Evolutionary conservation across 768 basidiomycete genomes (phyloP).

Genomic region (Tricholoma sp.): DNA sequence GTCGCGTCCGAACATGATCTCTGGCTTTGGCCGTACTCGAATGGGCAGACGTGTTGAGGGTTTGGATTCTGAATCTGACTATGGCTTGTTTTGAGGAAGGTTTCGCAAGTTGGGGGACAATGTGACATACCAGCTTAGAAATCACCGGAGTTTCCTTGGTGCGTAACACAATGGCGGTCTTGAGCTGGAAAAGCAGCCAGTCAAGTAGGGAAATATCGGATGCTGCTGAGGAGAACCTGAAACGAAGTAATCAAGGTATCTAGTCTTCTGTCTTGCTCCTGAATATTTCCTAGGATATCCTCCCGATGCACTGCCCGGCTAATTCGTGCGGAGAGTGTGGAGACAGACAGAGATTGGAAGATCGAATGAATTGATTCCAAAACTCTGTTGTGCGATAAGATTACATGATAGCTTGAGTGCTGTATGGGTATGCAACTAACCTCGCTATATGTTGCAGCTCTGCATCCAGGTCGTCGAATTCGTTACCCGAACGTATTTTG

Average conservation of each 20-base stretch:
- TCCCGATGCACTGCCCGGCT: conserved; percentile 16
- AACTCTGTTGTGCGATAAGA: conserved; percentile 11
- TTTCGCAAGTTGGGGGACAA: no score
- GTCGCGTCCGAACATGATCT: conserved; percentile 20
- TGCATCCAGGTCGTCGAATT: conserved; percentile 13
- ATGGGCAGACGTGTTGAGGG: neutral
- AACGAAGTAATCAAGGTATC: conserved; percentile 24
- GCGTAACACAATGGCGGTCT: conserved; percentile 11
- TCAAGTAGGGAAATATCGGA: neutral
- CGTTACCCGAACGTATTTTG: conserved; percentile 3
- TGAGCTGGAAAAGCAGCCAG: conserved; percentile 4
- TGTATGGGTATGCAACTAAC: conserved; percentile 4
- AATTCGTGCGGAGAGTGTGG: conserved; percentile 12
- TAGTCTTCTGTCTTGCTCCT: conserved; percentile 21
- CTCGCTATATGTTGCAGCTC: conserved; percentile 17
- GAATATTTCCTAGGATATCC: conserved; percentile 14
- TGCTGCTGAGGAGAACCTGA: conserved; percentile 10
- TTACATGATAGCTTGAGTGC: neutral
- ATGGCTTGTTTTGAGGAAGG: neutral
- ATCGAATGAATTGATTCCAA: conserved; percentile 17
- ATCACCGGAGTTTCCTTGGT: neutral
- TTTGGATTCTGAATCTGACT: neutral
- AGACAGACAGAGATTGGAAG: conserved; percentile 9
- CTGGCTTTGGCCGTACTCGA: conserved; percentile 16
- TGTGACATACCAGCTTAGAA: neutral